Evolutionary conservation across 208 protist genomes (phyloP).

Genomic region (Crithidia thermophila): DNA sequence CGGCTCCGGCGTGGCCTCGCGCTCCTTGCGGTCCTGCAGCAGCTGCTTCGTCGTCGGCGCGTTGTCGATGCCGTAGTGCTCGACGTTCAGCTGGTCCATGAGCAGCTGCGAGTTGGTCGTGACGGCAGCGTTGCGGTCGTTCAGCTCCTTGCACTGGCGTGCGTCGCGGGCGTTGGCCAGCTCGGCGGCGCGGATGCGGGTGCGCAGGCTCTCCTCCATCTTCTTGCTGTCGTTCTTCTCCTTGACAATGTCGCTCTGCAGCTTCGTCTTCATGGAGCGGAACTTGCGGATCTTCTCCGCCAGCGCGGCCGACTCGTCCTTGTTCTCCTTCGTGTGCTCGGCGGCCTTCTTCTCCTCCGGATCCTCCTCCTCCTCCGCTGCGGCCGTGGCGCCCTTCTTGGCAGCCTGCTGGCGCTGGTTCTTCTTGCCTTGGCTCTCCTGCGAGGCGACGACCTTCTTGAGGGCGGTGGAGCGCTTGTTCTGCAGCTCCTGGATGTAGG

Average conservation of each 20-base stretch:
- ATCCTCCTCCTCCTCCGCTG: conserved; percentile 26
- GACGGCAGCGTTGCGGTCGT: conserved; percentile 64
- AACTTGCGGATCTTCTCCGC: conserved; percentile 63
- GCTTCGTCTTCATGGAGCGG: conserved; percentile 65
- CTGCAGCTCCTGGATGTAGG: conserved; percentile 70
- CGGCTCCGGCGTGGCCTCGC: conserved; percentile 34
- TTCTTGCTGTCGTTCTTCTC: conserved; percentile 44
- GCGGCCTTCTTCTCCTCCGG: conserved; percentile 44
- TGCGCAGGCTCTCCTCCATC: conserved; percentile 45
- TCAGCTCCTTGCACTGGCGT: conserved; percentile 66
- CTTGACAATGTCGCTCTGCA: conserved; percentile 52
- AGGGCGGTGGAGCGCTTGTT: conserved; percentile 50
- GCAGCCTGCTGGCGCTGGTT: background rate
- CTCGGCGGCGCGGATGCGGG: conserved; percentile 47
- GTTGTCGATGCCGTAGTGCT: conserved; percentile 77
- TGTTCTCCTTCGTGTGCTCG: conserved; percentile 48
- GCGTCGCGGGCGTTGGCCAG: conserved; percentile 63
- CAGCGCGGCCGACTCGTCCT: conserved; percentile 29
- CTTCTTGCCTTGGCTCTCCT: conserved; percentile 43
- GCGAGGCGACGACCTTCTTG: conserved; percentile 41
- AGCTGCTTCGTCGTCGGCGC: conserved; percentile 59
- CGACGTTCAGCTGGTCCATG: conserved; percentile 73
- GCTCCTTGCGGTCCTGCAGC: conserved; percentile 52
- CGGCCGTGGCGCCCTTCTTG: conserved; percentile 12
- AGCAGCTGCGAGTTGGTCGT: conserved; percentile 74